Conservation (phyloP, 2,329 filamentous ascomycete species). For the Microcyclospora pomicola region DNA sequence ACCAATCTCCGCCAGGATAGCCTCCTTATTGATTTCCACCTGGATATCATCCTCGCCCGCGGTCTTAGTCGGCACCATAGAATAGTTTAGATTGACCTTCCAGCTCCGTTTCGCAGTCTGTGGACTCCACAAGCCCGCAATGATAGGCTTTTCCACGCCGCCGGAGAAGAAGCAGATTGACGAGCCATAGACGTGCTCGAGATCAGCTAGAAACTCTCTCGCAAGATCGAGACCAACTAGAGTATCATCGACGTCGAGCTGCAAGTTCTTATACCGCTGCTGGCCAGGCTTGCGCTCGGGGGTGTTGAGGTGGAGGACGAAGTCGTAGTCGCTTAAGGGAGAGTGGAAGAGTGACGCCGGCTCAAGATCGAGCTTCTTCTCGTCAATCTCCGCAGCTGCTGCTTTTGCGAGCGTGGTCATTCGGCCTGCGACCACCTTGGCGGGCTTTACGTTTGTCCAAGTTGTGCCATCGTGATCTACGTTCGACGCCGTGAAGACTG, state of each 20-base stretch:
- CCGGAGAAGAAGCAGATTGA: slow-evolving; percentile 71
- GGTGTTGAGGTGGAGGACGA: slow-evolving; percentile 57
- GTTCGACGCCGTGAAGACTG: slow-evolving; percentile 69
- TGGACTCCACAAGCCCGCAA: slow-evolving; percentile 56
- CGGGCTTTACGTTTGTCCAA: slow-evolving; percentile 62
- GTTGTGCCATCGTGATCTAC: slow-evolving; percentile 63
- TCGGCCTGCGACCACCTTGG: slow-evolving; percentile 69
- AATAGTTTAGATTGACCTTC: slow-evolving; percentile 57
- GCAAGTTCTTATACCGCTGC: slow-evolving; percentile 63
- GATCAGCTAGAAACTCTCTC: slow-evolving; percentile 49
- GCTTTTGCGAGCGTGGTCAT: slow-evolving; percentile 72
- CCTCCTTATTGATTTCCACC: slow-evolving; percentile 49
- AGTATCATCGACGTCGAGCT: slow-evolving; percentile 35
- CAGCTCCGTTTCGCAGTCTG: slow-evolving; percentile 43
- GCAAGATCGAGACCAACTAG: slow-evolving; percentile 47
- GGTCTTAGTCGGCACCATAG: slow-evolving; percentile 40
- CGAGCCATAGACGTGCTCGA: slow-evolving; percentile 52
- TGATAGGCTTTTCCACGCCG: slow-evolving; percentile 39
- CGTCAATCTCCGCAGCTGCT: slow-evolving; percentile 44
- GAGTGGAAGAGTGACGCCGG: slow-evolving; percentile 55
- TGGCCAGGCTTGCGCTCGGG: slow-evolving; percentile 20
- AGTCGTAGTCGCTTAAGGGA: slow-evolving; percentile 65
- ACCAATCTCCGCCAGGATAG: slow-evolving; percentile 59
- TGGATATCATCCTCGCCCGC: slow-evolving; percentile 29
- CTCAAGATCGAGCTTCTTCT: slow-evolving; percentile 23